These are phyloP conservation scores for Tympanopsis confertula DNA, from an alignment of 2,329 filamentous ascomycete genomes.

Conservation along the genomic window DNA sequence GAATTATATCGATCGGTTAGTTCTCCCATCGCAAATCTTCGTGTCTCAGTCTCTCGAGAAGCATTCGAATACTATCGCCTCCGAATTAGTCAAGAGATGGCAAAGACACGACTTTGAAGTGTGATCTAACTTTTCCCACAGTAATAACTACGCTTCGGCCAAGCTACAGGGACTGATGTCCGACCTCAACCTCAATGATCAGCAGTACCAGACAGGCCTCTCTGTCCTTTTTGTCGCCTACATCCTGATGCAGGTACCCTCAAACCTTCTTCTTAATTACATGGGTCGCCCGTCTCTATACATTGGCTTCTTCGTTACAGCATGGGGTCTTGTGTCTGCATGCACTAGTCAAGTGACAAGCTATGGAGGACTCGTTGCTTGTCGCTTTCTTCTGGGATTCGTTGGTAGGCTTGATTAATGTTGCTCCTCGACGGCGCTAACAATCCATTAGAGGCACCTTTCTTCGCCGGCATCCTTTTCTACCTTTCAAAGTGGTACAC, in stretches of 20 bases:
- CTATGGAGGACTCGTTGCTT: conserved; percentile 27
- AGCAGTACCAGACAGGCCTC: conserved; percentile 16
- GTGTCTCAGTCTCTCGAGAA: conserved; percentile 3
- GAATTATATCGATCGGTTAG: conserved; percentile 45
- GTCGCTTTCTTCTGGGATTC: conserved; percentile 28
- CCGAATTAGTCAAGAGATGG: conserved; percentile 9
- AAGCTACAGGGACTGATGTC: conserved; percentile 33
- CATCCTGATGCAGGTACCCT: conserved; percentile 11
- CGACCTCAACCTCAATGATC: conserved; percentile 17
- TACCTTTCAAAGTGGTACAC: conserved; percentile 38
- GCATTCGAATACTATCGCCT: conserved; percentile 13
- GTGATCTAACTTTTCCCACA: no score
- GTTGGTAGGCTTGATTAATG: conserved; percentile 15
- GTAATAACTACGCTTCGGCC: conserved; percentile 44
- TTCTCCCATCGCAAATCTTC: conserved; percentile 3
- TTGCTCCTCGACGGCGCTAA: no score
- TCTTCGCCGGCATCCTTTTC: conserved; percentile 34
- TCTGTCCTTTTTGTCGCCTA: conserved; percentile 13
- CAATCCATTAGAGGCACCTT: conserved; percentile 12
- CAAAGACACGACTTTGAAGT: background rate
- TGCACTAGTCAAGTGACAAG: conserved; percentile 26
- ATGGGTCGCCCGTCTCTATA: conserved; percentile 19
- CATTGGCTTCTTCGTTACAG: conserved; percentile 24
- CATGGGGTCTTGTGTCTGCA: conserved; percentile 31
- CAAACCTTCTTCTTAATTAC: conserved; percentile 13